Evolutionary conservation across 768 basidiomycete genomes (phyloP).

Genomic region (Suillus placidus): DNA sequence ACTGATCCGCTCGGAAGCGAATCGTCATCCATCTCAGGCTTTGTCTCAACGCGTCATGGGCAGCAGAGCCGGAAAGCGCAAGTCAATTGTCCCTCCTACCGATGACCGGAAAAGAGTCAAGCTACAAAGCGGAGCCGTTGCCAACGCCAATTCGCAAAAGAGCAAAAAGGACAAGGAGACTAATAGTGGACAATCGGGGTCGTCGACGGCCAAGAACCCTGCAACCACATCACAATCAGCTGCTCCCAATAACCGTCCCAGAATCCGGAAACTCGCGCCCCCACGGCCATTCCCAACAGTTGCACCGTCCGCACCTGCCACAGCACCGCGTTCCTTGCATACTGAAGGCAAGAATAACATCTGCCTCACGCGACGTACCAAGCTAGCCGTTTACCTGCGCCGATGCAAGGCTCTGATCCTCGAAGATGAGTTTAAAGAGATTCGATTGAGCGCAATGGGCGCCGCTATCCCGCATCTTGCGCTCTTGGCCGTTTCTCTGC

Average conservation of each 20-base stretch:
- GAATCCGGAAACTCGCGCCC: conserved; percentile 69
- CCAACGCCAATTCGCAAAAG: background rate
- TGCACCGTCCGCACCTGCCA: conserved; percentile 72
- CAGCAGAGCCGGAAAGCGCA: background rate
- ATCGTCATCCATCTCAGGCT: background rate
- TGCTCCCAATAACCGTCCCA: conserved; percentile 21
- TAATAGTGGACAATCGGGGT: background rate
- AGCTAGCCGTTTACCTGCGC: conserved; percentile 71
- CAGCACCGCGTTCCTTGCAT: conserved; percentile 78
- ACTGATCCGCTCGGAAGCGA: background rate
- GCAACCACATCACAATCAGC: background rate
- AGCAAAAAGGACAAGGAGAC: background rate
- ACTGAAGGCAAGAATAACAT: conserved; percentile 81
- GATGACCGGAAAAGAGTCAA: conserved; percentile 3
- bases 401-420: conserved; percentile 75
- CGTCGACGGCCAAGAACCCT: background rate
- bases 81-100: background rate
- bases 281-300: conserved; percentile 78
- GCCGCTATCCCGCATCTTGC: conserved; percentile 86
- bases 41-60: background rate
- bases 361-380: conserved; percentile 77
- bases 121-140: background rate
- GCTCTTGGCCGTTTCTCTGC: conserved; percentile 69
- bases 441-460: conserved; percentile 82
- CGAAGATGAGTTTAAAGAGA: conserved; percentile 76